phyloP scores from a whole-genome alignment of 257 asterid genomes.

The Echites panduratus region DNA sequence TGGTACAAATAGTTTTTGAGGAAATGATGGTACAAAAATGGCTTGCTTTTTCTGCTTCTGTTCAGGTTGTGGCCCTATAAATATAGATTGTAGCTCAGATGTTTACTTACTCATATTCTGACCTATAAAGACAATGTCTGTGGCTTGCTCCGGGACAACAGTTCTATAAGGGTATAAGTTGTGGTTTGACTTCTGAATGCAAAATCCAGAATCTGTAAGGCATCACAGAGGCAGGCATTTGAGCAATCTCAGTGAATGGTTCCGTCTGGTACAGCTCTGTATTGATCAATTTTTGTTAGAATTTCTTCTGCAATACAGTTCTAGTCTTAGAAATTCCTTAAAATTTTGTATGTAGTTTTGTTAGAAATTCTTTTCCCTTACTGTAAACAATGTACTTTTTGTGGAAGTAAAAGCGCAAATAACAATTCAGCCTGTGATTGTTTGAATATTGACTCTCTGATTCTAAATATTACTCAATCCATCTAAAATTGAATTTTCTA shows the following conservation, averaged over 20 bases:
- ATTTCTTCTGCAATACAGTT: neutral
- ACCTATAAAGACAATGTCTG: neutral
- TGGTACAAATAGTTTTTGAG: constrained; percentile 6
- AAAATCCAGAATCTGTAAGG: neutral
- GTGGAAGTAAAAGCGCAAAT: constrained; percentile 6
- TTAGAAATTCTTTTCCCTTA: constrained; percentile 4
- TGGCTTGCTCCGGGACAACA: neutral
- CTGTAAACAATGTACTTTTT: constrained; percentile 14
- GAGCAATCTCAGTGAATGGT: constrained; percentile 1
- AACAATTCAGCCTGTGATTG: constrained; percentile 4
- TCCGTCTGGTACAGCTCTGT: constrained; percentile 1
- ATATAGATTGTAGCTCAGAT: constrained; percentile 10
- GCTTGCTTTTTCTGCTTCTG: constrained; percentile 1
- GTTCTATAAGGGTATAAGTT: neutral
- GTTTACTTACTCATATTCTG: constrained; percentile 10
- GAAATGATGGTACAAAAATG: constrained; percentile 7
- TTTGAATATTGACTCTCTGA: neutral
- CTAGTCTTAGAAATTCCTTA: neutral
- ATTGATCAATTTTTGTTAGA: neutral
- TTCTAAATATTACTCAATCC: no score
- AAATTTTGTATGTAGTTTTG: constrained; percentile 6
- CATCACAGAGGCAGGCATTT: constrained; percentile 3
- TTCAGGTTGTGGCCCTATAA: constrained; percentile 5
- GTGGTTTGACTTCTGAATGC: neutral
- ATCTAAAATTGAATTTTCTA: no score